Base-by-base conservation (phyloP, 352 stramenopile genomes). In the Phytopythium mirpurense region DNA sequence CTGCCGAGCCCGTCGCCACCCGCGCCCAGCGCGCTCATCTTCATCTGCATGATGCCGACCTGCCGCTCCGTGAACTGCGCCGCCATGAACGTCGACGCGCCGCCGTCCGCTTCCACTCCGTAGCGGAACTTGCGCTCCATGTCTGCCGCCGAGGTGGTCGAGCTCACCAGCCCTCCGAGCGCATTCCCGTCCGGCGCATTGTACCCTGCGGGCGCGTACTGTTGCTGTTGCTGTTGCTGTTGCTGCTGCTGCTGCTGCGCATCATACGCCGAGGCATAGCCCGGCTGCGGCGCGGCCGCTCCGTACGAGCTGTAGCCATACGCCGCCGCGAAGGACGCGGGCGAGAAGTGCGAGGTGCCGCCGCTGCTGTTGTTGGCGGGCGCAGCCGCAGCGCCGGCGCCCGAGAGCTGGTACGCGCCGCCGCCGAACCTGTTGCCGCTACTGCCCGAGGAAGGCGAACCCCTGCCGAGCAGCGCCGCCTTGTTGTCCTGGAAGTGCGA, bases 161-260 rank as follows among this genome's bases (percentile, higher is more conserved):
- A 84, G 42, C 65, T 82, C 52, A 84, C 73, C 23, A 84, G 48
- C 68, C 82, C 81, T 1, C 73, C 73, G 18, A 84, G 61, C 14
- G 73, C 56, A 53, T 78, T 77, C 29, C 54, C 55, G 32, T 75
- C 72, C 31, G 42, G 57, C 32, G 55, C 59, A 58, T 69, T 57
- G 34, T 68, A 72, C 21, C 47, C 47, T 10, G 47, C 23, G 10
- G 47, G 35, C 7, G 29, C 37, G 27, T 62, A 48, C n/a, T n/a
- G n/a, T n/a, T n/a, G n/a, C n/a, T n/a, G n/a, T n/a, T n/a, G n/a
- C n/a, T n/a, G n/a, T n/a, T n/a, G n/a, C 26, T 62, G 59, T 10
- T 53, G 38, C 1, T 42, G 37, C 23, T 52, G 52, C 21, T 70
- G 61, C 26, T 70, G 70, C 21, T 75, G 66, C 32, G 64, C 62